Conservation (phyloP, 768 basidiomycete species). For the Pisolithus orientalis region DNA sequence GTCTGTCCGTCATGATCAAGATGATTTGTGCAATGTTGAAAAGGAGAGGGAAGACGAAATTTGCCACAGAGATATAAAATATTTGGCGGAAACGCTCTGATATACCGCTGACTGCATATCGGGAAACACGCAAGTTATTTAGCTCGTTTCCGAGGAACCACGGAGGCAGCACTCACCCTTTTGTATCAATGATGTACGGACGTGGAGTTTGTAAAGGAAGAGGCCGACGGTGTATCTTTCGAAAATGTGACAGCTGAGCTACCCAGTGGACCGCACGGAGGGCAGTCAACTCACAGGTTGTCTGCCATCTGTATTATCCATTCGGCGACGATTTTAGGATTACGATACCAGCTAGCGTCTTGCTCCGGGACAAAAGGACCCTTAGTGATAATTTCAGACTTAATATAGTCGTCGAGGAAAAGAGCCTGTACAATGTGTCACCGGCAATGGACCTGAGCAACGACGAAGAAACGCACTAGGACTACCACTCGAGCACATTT, state of each 20-base stretch:
- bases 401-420: neutral
- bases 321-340: slow-evolving; percentile 19
- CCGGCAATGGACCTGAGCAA: neutral
- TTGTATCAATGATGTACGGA: neutral
- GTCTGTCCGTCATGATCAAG: slow-evolving; percentile 7
- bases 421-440: neutral
- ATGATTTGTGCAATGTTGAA: slow-evolving; percentile 29
- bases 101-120: slow-evolving; percentile 9
- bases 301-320: slow-evolving; percentile 31
- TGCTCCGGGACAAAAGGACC: neutral
- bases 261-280: too few relatives aligned
- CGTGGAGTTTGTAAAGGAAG: slow-evolving; percentile 21
- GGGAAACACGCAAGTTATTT: neutral
- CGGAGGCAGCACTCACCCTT: neutral
- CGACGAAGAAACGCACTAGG: slow-evolving; percentile 1
- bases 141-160: neutral
- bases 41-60: slow-evolving; percentile 34
- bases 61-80: slow-evolving; percentile 30
- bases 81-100: slow-evolving; percentile 23
- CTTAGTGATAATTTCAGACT: neutral
- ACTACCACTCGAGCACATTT: slow-evolving; percentile 25
- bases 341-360: neutral
- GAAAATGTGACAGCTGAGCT: neutral
- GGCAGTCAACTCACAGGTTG: slow-evolving; percentile 22
- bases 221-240: slow-evolving; percentile 21